Evolutionary conservation across 2,329 filamentous ascomycete species (phyloP), one percentile per base, ranked within the genome.

Genomic region (Colletotrichum limetticola): DNA sequence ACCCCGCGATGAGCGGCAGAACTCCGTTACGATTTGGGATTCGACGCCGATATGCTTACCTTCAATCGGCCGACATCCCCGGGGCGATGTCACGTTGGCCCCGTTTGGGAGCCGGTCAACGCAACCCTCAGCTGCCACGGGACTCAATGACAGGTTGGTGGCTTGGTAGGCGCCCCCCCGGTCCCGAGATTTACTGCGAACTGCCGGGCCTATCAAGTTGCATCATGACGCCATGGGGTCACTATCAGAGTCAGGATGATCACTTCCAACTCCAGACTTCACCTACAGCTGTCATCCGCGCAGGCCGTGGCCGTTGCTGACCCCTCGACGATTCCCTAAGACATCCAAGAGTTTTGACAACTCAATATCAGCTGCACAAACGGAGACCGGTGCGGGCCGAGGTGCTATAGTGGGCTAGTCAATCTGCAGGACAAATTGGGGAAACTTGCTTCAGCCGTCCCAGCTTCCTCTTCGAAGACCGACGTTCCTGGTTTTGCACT

Each of bases 361-460:
- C 26, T 28, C 5, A 46, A 49, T 22, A 12, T n/a, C 56, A 56
- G 59, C 26, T 49, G 42, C 30, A 57, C 59, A n/a, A 35, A 24
- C 26, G 53, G 42, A 59, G 37, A 26, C n/a, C 49, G 66, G 26
- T 52, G 66, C 66, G 66, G 70, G 70, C 60, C 66, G 70, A 61
- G 55, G 46, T 72, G 59, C 70, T 72, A 26, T 49, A 72, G 66
- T 56, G 26, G 70, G 70, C 53, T 70, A 70, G 70, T 37, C 58
- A n/a, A 9, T 16, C 42, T 65, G 55, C 66, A 64, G 32, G 60
- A 26, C 9, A 26, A 59, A 35, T 14, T 32, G 26, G 55, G 56
- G 16, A 69, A 68, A 63, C 58, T 46, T 71, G 65, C 37, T 68
- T 32, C 52, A 8, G 42, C n/a, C 8, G 14, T 52, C n/a, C 28